phyloP scores from a whole-genome alignment of 208 protist species.

The Trypanosoma conorhini region DNA sequence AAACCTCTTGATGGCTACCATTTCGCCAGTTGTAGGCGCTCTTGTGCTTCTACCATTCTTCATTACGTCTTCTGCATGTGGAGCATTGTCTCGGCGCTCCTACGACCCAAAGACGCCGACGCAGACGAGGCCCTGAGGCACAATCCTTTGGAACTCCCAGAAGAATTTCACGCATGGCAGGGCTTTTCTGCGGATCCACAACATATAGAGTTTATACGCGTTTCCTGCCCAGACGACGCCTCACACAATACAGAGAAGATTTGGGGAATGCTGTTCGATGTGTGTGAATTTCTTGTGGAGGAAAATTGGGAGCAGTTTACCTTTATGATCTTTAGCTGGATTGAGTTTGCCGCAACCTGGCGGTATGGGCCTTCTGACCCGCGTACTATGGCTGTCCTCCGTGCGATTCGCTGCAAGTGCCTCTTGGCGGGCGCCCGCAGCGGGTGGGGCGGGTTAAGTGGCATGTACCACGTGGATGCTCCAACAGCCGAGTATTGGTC shows the following conservation, averaged over 20 bases:
- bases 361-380: conserved; percentile 40
- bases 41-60: conserved; percentile 53
- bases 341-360: conserved; percentile 51
- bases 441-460: conserved; percentile 28
- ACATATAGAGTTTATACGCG: conserved; percentile 29
- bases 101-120: conserved; percentile 8
- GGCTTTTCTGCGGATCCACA: conserved; percentile 34
- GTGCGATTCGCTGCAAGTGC: conserved; percentile 24
- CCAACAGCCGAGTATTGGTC: conserved; percentile 29
- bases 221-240: conserved; percentile 34
- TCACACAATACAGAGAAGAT: conserved; percentile 53
- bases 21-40: conserved; percentile 27
- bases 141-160: conserved; percentile 32
- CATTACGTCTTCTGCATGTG: conserved; percentile 74
- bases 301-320: conserved; percentile 46
- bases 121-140: not conserved
- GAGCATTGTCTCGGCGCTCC: conserved; percentile 25
- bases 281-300: conserved; percentile 50
- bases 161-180: conserved; percentile 37
- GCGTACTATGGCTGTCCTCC: conserved; percentile 33
- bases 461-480: conserved; percentile 20
- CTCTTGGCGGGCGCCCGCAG: conserved; percentile 33
- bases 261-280: conserved; percentile 52
- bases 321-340: conserved; percentile 65
- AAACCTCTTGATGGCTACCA: not conserved